Base-by-base conservation (phyloP, 164 flowering plant genomes). In the Vitis rupestris region DNA sequence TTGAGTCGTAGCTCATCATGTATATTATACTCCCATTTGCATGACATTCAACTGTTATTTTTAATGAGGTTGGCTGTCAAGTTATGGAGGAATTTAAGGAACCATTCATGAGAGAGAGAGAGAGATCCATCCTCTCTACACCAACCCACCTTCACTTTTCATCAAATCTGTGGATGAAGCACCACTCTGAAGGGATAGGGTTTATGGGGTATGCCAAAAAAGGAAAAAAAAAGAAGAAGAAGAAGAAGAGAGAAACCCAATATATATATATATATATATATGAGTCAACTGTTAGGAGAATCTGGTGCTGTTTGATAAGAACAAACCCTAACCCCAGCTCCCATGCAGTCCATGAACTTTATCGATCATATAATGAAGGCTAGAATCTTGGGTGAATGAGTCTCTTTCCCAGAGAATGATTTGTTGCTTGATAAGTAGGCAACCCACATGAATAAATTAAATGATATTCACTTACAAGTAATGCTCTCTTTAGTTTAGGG, bases 391-490 rank as follows among this genome's bases (percentile, higher is more conserved):
- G 70, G 63, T 6, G 44, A 57, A 62, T 61, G 63, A 69, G 64
- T 61, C 66, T 15, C 14, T 23, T 44, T 31, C 27, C 44, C 64
- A 60, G 59, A 64, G 71, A 73, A 63, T 48, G 67, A 78, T 78
- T 71, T 67, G 63, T 78, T 74, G 70, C 81, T 78, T 74, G 48
- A 59, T 37, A 64, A 53, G 29, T 19, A 70, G 60, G 75, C 77
- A 71, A 70, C 9, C 44, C 30, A 1, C 31, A 55, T 23, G 31
- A 61, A 63, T n/a, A 29, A 50, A 23, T n/a, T 29, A n/a, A 14
- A 23, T n/a, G 5, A 23, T 15, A 9, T 27, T 51, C 15, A 50
- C 53, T 12, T 11, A 13, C 15, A 51, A 51, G 50, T 14, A 3
- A 12, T 52, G 14, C 4, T 13, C 6, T 52, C 53, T 53, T 44